phyloP scores from a whole-genome alignment of 2,329 filamentous ascomycete species.

The Stromatinia cepivora region DNA sequence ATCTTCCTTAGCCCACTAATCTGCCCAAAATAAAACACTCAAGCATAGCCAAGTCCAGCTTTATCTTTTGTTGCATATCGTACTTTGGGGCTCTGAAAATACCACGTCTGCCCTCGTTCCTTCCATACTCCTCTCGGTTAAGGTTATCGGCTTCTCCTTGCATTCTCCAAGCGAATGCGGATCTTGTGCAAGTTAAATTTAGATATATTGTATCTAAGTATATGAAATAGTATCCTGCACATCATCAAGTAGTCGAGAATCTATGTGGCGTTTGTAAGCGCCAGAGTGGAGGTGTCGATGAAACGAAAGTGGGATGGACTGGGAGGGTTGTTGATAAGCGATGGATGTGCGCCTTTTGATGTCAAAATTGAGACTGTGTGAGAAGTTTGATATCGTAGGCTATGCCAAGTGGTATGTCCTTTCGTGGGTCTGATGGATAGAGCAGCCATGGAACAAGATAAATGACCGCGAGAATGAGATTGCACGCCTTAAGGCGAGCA shows the following conservation, averaged over 20 bases:
- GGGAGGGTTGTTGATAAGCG: background rate
- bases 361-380: background rate
- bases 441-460: background rate
- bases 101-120: background rate
- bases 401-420: too few relatives aligned
- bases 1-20: background rate
- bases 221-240: background rate
- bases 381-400: too few relatives aligned
- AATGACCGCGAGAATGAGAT: background rate
- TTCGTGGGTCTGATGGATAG: too few relatives aligned
- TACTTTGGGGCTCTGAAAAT: slow-evolving; percentile 12
- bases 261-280: background rate
- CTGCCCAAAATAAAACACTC: too few relatives aligned
- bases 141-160: background rate
- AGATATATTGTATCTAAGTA: slow-evolving; percentile 1
- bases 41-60: background rate
- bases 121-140: background rate
- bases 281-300: background rate
- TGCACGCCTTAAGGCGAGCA: background rate
- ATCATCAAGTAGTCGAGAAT: background rate
- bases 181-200: background rate
- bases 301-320: background rate
- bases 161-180: background rate
- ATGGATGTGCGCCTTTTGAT: background rate
- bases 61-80: background rate